Conservation (phyloP, 202 grass and related monocot species). For the Setaria viridis region DNA sequence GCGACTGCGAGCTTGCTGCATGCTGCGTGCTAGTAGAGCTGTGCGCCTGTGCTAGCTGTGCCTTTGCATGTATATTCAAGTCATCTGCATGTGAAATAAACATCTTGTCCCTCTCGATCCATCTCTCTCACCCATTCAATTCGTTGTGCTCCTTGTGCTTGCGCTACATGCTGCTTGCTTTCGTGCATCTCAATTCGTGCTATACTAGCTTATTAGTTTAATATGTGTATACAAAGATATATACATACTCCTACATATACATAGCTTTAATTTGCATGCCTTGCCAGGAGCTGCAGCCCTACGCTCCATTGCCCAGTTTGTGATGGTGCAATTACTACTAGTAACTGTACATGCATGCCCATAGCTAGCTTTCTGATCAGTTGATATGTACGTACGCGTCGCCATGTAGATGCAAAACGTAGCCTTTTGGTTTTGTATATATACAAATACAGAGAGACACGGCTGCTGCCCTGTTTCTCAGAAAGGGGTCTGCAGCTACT, state of each 20-base stretch:
- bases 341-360: not conserved
- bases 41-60: not conserved
- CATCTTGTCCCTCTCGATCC: slow-evolving; percentile 59
- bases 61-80: slow-evolving; percentile 53
- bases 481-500: slow-evolving; percentile 14
- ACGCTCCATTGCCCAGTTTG: not conserved
- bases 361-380: not conserved
- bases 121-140: slow-evolving; percentile 46
- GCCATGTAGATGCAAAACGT: not conserved
- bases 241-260: not conserved
- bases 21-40: not conserved
- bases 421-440: slow-evolving; percentile 18
- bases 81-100: slow-evolving; percentile 67
- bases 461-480: slow-evolving; percentile 17
- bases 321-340: slow-evolving; percentile 45
- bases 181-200: not conserved
- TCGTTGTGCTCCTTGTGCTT: slow-evolving; percentile 12
- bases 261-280: slow-evolving; percentile 14
- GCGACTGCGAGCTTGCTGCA: not conserved
- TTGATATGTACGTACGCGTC: not conserved
- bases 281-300: slow-evolving; percentile 22
- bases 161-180: not conserved
- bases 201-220: not conserved
- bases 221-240: not conserved
- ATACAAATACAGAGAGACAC: too few relatives aligned